Base-by-base conservation (phyloP, 805 yeast species). In the Lachancea quebecensis region DNA sequence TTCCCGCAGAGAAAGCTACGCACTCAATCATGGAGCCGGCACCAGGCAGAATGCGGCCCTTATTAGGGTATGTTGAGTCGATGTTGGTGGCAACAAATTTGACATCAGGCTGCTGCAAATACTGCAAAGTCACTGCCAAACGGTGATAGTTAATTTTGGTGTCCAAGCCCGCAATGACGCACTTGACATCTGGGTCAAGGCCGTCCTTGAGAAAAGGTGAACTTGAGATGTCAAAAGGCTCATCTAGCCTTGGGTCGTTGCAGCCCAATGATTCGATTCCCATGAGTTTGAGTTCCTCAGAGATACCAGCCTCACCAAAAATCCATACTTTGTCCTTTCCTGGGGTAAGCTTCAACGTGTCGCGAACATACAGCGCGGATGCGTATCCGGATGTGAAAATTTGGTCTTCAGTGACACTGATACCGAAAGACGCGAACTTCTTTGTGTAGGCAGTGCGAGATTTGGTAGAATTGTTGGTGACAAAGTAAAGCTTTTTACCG, bases 401-500 rank as follows among this genome's bases (percentile, higher is more conserved):
- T 62, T 91, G 95, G 31, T 78, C 80, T 51, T 70, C 70, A 2
- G 57, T 54, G n/a, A 70, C 70, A 8, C 47, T 43, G 39, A 69
- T 60, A 3, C 75, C 77, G 48, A 68, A 80, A 44, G 80, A 78
- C 12, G 69, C 74, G 61, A 93, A 88, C 67, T 93, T 93, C 52
- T 70, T 65, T 28, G 85, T 74, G 63, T 93, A 93, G 35, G 82
- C 82, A 30, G 69, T 66, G 49, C 99, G 73, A 1, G 96, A 84
- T 62, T 93, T 91, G 28, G 97, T 87, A 16, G 96, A 87, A 68
- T 93, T 93, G 71, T 93, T 93, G 38, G 99, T 90, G 27, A 93
- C 99, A 67, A 93, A 93, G 37, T 90, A 73, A 42, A 87, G 71
- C 49, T 81, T 77, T 64, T 93, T 93, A 33, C 77, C 76, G 25